Evolutionary conservation across 345 rosid species (phyloP).

Genomic region (Hibiscus trionum): DNA sequence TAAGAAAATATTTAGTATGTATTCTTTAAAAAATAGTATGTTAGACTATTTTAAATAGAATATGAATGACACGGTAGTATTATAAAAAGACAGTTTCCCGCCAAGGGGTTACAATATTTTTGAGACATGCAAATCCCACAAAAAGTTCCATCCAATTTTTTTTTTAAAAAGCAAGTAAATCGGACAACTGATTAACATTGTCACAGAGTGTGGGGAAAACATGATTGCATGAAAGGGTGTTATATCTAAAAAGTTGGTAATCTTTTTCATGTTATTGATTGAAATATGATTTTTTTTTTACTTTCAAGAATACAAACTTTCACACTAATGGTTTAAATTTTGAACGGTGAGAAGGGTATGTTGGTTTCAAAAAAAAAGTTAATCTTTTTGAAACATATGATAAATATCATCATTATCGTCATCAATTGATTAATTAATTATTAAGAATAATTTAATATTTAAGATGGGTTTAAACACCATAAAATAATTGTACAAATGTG

Average conservation of each 20-base stretch:
- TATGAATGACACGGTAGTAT: no score
- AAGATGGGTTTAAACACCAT: no score
- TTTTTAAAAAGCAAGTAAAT: background rate
- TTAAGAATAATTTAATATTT: no score
- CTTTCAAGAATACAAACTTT: conserved; percentile 27
- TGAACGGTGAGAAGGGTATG: conserved; percentile 12
- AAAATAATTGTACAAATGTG: no score
- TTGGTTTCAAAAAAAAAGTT: background rate
- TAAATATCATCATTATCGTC: no score
- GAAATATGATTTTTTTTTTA: conserved; percentile 41
- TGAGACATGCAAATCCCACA: background rate
- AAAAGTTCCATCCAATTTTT: background rate
- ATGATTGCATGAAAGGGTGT: conserved; percentile 17
- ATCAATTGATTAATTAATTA: no score
- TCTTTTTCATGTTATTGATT: conserved; percentile 36
- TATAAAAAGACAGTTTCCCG: conserved; percentile 17
- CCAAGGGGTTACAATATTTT: conserved; percentile 9
- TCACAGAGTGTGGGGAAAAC: background rate
- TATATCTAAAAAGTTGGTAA: conserved; percentile 25
- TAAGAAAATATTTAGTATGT: no score
- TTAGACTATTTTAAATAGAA: no score
- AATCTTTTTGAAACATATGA: no score
- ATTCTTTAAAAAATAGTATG: no score
- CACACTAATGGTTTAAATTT: conserved; percentile 24
- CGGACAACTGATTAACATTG: background rate